Conservation (phyloP, 768 basidiomycete species). For the Rubroboletus pulcherrimus region DNA sequence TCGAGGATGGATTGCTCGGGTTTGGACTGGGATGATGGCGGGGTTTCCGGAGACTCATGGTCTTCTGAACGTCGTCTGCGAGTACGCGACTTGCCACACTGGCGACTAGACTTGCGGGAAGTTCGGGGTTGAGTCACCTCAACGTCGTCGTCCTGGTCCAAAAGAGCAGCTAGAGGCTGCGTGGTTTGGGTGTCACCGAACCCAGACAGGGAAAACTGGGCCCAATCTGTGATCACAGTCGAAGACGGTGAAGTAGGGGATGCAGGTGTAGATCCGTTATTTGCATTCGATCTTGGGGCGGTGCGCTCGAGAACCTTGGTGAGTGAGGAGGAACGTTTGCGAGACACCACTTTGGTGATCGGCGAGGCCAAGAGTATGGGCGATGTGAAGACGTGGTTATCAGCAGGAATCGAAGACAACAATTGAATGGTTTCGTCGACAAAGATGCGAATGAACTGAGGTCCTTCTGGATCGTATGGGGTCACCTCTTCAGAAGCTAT, state of each 20-base stretch:
- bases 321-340: conserved; percentile 33
- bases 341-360: conserved; percentile 30
- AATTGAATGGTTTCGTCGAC: conserved; percentile 63
- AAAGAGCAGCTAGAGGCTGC: conserved; percentile 48
- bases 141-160: conserved; percentile 62
- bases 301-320: conserved; percentile 24
- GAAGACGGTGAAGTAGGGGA: conserved; percentile 32
- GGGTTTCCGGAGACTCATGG: conserved; percentile 1
- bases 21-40: conserved; percentile 20
- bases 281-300: conserved; percentile 6
- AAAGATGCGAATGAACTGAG: conserved; percentile 50
- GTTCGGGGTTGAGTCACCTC: conserved; percentile 47
- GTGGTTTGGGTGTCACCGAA: conserved; percentile 43
- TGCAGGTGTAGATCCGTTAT: conserved; percentile 19
- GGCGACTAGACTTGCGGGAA: conserved; percentile 35
- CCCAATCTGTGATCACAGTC: conserved; percentile 50
- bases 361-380: conserved; percentile 32
- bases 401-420: conserved; percentile 48
- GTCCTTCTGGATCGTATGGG: conserved; percentile 28
- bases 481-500: conserved; percentile 34
- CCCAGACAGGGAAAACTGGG: conserved; percentile 62
- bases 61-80: conserved; percentile 25
- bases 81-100: conserved; percentile 27
- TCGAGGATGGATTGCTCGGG: conserved; percentile 23
- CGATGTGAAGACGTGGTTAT: conserved; percentile 29